Conservation (phyloP, 352 stramenopile genomes). For the Phytophthora vignae region DNA sequence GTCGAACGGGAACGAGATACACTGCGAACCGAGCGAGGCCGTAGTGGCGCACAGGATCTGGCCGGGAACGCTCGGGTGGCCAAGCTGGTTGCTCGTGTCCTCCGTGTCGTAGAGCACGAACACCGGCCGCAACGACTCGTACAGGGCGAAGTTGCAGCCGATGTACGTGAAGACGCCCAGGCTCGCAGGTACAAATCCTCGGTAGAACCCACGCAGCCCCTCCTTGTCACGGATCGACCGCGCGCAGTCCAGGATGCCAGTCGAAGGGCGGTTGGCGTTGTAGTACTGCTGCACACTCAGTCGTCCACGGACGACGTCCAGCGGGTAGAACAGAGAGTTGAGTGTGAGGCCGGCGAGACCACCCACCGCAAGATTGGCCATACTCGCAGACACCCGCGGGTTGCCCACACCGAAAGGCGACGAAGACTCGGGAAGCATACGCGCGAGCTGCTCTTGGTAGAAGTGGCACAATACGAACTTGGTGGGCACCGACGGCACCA, state of each 20-base stretch:
- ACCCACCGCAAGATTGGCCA: slow-evolving; percentile 70
- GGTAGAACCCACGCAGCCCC: slow-evolving; percentile 72
- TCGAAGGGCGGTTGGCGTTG: slow-evolving; percentile 44
- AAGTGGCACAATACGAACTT: slow-evolving; percentile 83
- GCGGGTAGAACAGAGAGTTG: slow-evolving; percentile 76
- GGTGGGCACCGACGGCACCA: slow-evolving; percentile 81
- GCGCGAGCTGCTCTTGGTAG: slow-evolving; percentile 63
- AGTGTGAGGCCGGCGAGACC: slow-evolving; percentile 75
- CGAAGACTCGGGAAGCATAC: slow-evolving; percentile 28
- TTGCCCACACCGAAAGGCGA: slow-evolving; percentile 17
- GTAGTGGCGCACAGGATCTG: slow-evolving; percentile 83
- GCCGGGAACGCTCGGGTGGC: slow-evolving; percentile 71
- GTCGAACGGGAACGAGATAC: slow-evolving; percentile 84
- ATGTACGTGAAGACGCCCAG: slow-evolving; percentile 87
- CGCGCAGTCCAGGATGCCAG: slow-evolving; percentile 66
- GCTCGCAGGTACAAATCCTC: slow-evolving; percentile 72
- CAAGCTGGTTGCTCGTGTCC: slow-evolving; percentile 57
- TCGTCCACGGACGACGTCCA: slow-evolving; percentile 80
- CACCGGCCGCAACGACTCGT: slow-evolving; percentile 82
- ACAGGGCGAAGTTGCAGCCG: slow-evolving; percentile 85
- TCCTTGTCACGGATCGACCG: slow-evolving; percentile 59
- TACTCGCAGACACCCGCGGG: slow-evolving; percentile 42
- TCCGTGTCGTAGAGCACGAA: slow-evolving; percentile 84
- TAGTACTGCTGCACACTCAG: slow-evolving; percentile 80
- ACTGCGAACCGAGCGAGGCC: slow-evolving; percentile 76